Evolutionary conservation across 805 yeast species (phyloP).

Genomic region (Starmera pachycereana): DNA sequence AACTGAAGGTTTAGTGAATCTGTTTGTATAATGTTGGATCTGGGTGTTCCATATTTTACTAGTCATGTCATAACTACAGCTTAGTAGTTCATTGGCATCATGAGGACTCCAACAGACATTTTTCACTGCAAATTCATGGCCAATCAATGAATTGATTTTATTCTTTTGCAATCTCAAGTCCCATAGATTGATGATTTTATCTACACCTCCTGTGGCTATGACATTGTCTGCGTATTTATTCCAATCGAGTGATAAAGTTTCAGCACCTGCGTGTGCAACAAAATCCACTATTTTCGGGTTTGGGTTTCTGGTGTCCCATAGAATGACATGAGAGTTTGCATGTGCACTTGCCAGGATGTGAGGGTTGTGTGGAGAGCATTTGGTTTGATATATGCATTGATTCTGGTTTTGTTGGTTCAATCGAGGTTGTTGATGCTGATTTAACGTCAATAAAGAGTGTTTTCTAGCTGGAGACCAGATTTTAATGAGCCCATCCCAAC

Average conservation of each 20-base stretch:
- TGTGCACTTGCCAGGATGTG: slow-evolving; percentile 56
- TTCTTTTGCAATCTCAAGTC: slow-evolving; percentile 63
- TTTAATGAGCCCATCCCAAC: slow-evolving; percentile 90
- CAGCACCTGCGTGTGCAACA: slow-evolving; percentile 72
- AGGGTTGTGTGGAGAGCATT: slow-evolving; percentile 80
- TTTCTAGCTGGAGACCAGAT: slow-evolving; percentile 61
- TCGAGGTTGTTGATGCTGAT: slow-evolving; percentile 2
- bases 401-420: slow-evolving; percentile 14
- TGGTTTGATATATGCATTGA: slow-evolving; percentile 65
- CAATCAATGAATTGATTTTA: slow-evolving; percentile 68
- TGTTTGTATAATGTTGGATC: slow-evolving; percentile 47
- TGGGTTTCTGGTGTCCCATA: slow-evolving; percentile 76
- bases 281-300: slow-evolving; percentile 47
- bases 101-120: slow-evolving; percentile 89
- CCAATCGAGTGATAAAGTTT: slow-evolving; percentile 76
- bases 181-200: slow-evolving; percentile 77
- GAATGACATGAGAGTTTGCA: slow-evolving; percentile 62
- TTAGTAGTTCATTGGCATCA: slow-evolving; percentile 52
- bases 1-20: slow-evolving; percentile 39
- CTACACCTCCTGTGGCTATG: slow-evolving; percentile 88
- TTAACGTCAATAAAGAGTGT: slow-evolving; percentile 47
- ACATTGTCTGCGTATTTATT: slow-evolving; percentile 77
- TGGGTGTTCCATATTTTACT: slow-evolving; percentile 77
- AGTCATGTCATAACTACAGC: slow-evolving; percentile 89
- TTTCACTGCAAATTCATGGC: slow-evolving; percentile 86